phyloP scores from a whole-genome alignment of 306 rosid genomes.

The Castanopsis chinensis region DNA sequence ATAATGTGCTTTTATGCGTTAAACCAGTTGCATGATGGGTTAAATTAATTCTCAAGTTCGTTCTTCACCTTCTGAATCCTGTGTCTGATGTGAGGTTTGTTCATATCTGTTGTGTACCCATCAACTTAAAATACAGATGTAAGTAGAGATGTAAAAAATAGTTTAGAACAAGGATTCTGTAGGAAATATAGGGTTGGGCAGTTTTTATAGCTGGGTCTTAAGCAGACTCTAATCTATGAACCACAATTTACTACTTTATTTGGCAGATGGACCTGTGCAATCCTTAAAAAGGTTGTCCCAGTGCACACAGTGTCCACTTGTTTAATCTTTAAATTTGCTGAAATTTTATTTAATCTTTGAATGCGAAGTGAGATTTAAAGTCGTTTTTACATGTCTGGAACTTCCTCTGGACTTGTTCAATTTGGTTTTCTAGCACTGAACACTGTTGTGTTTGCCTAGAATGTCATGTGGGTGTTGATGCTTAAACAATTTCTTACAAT shows the following conservation, averaged over 20 bases:
- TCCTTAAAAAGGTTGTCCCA: background rate
- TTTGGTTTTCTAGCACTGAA: conserved; percentile 2
- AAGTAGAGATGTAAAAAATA: background rate
- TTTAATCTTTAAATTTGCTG: background rate
- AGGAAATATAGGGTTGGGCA: background rate
- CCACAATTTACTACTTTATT: background rate
- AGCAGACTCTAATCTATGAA: background rate
- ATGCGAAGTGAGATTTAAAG: background rate
- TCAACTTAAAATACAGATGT: background rate
- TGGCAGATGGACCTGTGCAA: background rate
- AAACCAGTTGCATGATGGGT: conserved; percentile 2
- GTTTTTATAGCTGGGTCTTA: background rate
- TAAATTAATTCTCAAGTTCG: conserved; percentile 5
- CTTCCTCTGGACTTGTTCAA: background rate
- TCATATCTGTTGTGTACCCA: conserved; percentile 8
- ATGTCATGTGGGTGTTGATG: background rate
- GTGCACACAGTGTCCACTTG: no score
- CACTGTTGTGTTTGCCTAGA: conserved; percentile 13
- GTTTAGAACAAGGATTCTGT: background rate
- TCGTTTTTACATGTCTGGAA: background rate
- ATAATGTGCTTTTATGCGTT: background rate
- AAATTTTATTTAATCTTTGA: conserved; percentile 4
- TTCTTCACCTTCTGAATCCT: conserved; percentile 6
- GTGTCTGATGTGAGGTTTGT: conserved; percentile 15
- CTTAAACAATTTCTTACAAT: conserved; percentile 26